Evolutionary conservation across 2,329 filamentous ascomycete genomes (phyloP).

Genomic region (Phaeosphaeriaceae sp.): DNA sequence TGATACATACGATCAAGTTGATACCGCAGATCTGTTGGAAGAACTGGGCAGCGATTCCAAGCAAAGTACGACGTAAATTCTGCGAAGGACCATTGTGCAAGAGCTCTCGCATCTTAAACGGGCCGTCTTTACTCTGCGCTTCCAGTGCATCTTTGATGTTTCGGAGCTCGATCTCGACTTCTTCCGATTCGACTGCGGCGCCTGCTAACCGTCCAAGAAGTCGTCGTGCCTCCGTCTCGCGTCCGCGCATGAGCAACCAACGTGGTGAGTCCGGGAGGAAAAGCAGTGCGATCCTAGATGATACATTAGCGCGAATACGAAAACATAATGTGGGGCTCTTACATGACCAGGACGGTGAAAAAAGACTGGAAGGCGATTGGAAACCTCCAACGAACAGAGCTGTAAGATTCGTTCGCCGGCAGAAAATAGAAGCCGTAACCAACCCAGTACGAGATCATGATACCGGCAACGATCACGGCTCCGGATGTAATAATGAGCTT

Average conservation of each 20-base stretch:
- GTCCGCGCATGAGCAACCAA: slow-evolving; percentile 58
- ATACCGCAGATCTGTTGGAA: slow-evolving; percentile 53
- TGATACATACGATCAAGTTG: slow-evolving; percentile 21
- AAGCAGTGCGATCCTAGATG: slow-evolving; percentile 9
- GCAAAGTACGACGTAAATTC: slow-evolving; percentile 50
- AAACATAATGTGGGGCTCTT: background rate
- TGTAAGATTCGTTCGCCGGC: slow-evolving; percentile 2
- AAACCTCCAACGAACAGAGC: slow-evolving; percentile 36
- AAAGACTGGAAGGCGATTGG: slow-evolving; percentile 37
- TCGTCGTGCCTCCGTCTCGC: slow-evolving; percentile 44
- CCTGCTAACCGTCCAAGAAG: slow-evolving; percentile 20
- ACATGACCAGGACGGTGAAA: slow-evolving; percentile 16
- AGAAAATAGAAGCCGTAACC: slow-evolving; percentile 41
- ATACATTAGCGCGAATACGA: background rate
- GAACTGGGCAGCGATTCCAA: slow-evolving; percentile 55
- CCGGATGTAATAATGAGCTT: slow-evolving; percentile 46
- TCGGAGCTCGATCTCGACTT: slow-evolving; percentile 34
- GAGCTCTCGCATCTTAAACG: slow-evolving; percentile 42
- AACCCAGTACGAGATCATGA: slow-evolving; percentile 47
- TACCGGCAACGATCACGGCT: slow-evolving; percentile 45
- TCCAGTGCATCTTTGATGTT: slow-evolving; percentile 51
- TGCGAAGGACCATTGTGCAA: slow-evolving; percentile 54
- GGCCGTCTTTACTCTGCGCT: slow-evolving; percentile 46
- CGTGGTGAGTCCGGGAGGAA: slow-evolving; percentile 47
- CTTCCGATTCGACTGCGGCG: slow-evolving; percentile 24